These are phyloP conservation scores for Aspergillus eucalypticola DNA, from an alignment of 2,329 filamentous ascomycete species.

Conservation along the genomic window DNA sequence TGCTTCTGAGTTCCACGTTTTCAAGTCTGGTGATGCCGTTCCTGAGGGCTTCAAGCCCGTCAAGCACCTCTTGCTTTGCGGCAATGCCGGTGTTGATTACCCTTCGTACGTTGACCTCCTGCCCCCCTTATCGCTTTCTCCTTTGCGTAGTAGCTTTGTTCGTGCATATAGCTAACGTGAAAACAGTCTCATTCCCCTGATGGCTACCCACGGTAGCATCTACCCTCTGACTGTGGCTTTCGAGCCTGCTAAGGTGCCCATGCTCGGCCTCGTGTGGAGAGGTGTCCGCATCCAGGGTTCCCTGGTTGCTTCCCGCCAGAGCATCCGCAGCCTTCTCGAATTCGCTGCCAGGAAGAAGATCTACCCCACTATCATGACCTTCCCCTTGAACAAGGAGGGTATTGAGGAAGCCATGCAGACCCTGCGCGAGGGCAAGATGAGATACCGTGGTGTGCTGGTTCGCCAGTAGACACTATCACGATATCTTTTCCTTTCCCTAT, in stretches of 20 bases:
- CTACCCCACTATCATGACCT: slow-evolving; percentile 65
- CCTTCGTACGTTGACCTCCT: slow-evolving; percentile 12
- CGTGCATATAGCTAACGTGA: background rate
- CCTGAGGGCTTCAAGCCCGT: slow-evolving; percentile 14
- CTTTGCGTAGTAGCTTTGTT: background rate
- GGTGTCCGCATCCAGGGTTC: slow-evolving; percentile 64
- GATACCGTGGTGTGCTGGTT: slow-evolving; percentile 36
- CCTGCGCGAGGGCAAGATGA: slow-evolving; percentile 48
- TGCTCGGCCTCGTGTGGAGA: slow-evolving; percentile 52
- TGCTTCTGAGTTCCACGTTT: slow-evolving; percentile 60
- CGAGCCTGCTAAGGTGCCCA: slow-evolving; percentile 25
- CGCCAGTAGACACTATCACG: background rate
- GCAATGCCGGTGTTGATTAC: slow-evolving; percentile 16
- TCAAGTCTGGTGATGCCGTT: background rate
- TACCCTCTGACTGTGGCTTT: slow-evolving; percentile 32
- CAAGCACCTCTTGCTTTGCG: slow-evolving; percentile 21
- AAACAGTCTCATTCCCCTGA: slow-evolving; percentile 21
- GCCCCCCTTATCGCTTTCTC: too few relatives aligned
- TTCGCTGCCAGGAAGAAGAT: slow-evolving; percentile 64
- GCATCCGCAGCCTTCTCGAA: slow-evolving; percentile 63
- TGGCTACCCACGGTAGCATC: slow-evolving; percentile 30
- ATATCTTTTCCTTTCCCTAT: background rate
- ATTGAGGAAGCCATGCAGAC: slow-evolving; percentile 51
- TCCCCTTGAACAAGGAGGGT: slow-evolving; percentile 54
- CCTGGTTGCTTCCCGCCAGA: slow-evolving; percentile 62